Percentiles rank a stretch among this genome's conserved stretches.
Conservation (phyloP, 371 early-diverging fungal genomes). For the Chytridiales sp. region DNA sequence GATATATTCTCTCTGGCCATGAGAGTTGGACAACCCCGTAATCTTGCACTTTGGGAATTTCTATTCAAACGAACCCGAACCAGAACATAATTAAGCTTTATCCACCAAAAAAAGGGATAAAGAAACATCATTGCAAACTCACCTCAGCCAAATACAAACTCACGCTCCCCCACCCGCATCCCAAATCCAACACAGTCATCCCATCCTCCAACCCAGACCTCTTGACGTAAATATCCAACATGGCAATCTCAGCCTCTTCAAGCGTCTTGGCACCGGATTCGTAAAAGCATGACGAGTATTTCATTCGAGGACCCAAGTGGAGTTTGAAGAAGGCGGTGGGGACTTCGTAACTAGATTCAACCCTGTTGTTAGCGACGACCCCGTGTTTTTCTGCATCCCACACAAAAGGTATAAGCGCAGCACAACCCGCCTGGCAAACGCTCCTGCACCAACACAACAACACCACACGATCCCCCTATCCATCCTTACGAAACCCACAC, state of each 20-base stretch:
- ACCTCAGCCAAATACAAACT: constrained; percentile 53
- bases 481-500: too few relatives aligned
- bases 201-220: constrained; percentile 55
- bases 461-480: too few relatives aligned
- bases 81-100: too few relatives aligned
- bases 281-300: constrained; percentile 61
- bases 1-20: constrained; percentile 52
- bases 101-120: neutral
- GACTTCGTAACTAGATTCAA: too few relatives aligned
- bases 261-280: constrained; percentile 43
- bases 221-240: constrained; percentile 58
- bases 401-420: too few relatives aligned
- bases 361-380: neutral
- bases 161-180: constrained; percentile 65
- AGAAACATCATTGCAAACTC: too few relatives aligned
- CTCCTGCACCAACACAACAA: too few relatives aligned
- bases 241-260: constrained; percentile 57
- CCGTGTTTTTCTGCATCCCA: neutral
- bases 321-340: constrained; percentile 40
- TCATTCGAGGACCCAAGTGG: constrained; percentile 53
- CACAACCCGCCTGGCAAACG: too few relatives aligned
- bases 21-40: constrained; percentile 56
- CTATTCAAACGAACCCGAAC: constrained; percentile 15
- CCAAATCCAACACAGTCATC: constrained; percentile 54
- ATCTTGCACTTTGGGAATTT: constrained; percentile 53